Evolutionary conservation across 352 stramenopile genomes (phyloP), one percentile per base, ranked within the genome.

Genomic region (Phytophthora parvispora): DNA sequence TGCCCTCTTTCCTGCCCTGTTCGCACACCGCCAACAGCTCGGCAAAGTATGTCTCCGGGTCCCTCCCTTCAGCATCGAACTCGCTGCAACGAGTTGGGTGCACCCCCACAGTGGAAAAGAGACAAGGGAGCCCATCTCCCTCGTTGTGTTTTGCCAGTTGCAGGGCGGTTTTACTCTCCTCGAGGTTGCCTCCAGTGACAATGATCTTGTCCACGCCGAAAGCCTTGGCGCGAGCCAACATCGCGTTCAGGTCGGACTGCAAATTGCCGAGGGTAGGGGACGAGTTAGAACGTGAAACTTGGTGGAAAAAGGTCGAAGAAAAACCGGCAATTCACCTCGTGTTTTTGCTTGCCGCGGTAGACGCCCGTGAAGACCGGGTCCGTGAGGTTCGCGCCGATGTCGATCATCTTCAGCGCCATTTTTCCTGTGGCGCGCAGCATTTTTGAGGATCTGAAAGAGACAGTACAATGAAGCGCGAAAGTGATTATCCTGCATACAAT

Each of bases 371-470:
- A 99, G 63, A 97, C 90, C 16, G 89, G 77, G 67, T 99, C 96
- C 31, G 97, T 84, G 18, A 99, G 76, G 76, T 99, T 99, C 49
- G 93, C 94, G 61, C 96, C 97, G 75, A 98, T 98, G 75, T 99
- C 95, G 48, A 98, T 92, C 75, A 98, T 75, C 42, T 72, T 68
- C 6, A 61, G 24, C 16, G 52, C 53, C 67, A 72, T 69, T 59
- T 75, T 71, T 48, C 25, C n/a, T 38, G 52, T 48, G 42, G 22
- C 32, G n/a, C 45, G 45, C 10, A 70, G 27, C 69, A 77, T 76
- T 36, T 51, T 52, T 52, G 4, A n/a, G 18, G 7, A 43, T 32
- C 45, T 24, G 20, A n/a, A n/a, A n/a, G n/a, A n/a, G n/a, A n/a
- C n/a, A 56, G 22, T 64, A 49, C 18, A 36, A 13, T 42, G 9